Evolutionary conservation across 169 alveolate genomes (phyloP).

Genomic region (Theileria sp.): DNA sequence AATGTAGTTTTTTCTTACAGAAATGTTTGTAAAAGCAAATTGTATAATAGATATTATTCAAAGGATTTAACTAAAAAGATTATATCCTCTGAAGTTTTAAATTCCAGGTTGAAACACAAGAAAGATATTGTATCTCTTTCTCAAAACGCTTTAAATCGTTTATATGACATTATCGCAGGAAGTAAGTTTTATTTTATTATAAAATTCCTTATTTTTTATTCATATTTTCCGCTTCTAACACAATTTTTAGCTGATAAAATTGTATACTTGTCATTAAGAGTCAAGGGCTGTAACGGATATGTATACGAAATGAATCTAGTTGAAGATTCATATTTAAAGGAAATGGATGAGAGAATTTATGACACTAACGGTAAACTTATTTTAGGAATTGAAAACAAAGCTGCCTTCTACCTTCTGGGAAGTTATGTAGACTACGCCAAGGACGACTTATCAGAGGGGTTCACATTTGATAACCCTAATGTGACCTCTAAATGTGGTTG

Average conservation of each 20-base stretch:
- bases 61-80: neutral
- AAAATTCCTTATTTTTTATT: neutral
- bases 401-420: slow-evolving; percentile 59
- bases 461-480: slow-evolving; percentile 62
- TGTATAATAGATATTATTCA: neutral
- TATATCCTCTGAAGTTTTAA: neutral
- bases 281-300: slow-evolving; percentile 67
- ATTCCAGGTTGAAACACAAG: neutral
- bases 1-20: neutral
- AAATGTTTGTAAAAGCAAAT: neutral
- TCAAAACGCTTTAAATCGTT: slow-evolving; percentile 29
- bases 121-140: slow-evolving; percentile 46
- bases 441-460: slow-evolving; percentile 56
- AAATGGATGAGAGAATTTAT: slow-evolving; percentile 50
- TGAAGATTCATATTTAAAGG: slow-evolving; percentile 28
- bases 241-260: slow-evolving; percentile 26
- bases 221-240: neutral
- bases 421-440: slow-evolving; percentile 45
- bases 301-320: slow-evolving; percentile 57
- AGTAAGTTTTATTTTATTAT: slow-evolving; percentile 22
- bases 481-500: slow-evolving; percentile 68
- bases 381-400: slow-evolving; percentile 63
- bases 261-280: slow-evolving; percentile 41
- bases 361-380: slow-evolving; percentile 45
- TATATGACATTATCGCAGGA: slow-evolving; percentile 31